Evolutionary conservation across 108 stramenopile species (phyloP).

Genomic region (Chaetoceros muelleri): DNA sequence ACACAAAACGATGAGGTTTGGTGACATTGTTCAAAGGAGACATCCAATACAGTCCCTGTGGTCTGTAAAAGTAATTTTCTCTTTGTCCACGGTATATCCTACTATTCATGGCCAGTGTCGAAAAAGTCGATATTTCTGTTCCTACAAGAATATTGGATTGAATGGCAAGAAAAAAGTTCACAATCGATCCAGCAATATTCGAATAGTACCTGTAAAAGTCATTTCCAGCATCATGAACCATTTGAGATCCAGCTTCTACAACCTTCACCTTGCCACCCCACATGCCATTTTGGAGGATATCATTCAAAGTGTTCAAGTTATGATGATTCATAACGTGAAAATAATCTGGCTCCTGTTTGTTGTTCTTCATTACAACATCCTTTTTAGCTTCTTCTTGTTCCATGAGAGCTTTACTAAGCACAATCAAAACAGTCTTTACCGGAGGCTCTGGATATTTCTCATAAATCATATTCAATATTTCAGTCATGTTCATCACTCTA

Average conservation of each 20-base stretch:
- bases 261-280: constrained; percentile 20
- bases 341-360: no score
- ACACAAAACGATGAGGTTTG: constrained; percentile 13
- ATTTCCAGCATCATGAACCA: neutral
- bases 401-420: constrained; percentile 18
- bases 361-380: neutral
- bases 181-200: constrained; percentile 14
- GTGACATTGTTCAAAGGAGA: constrained; percentile 2
- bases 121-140: constrained; percentile 24
- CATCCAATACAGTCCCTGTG: constrained; percentile 15
- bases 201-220: constrained; percentile 12
- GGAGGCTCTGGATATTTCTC: constrained; percentile 11
- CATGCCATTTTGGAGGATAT: constrained; percentile 9
- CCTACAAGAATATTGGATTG: constrained; percentile 19
- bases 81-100: constrained; percentile 10
- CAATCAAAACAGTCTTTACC: constrained; percentile 12
- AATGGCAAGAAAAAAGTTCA: constrained; percentile 19
- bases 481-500: constrained; percentile 12
- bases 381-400: constrained; percentile 7
- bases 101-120: constrained; percentile 10
- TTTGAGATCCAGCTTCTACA: constrained; percentile 17
- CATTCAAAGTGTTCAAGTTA: constrained; percentile 19
- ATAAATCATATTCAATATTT: constrained; percentile 17
- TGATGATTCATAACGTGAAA: neutral
- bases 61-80: constrained; percentile 20